Percentiles rank a stretch among this genome's conserved stretches.
Evolutionary conservation across 2,329 filamentous ascomycete species (phyloP).

Genomic region (Aspergillus clavatus): DNA sequence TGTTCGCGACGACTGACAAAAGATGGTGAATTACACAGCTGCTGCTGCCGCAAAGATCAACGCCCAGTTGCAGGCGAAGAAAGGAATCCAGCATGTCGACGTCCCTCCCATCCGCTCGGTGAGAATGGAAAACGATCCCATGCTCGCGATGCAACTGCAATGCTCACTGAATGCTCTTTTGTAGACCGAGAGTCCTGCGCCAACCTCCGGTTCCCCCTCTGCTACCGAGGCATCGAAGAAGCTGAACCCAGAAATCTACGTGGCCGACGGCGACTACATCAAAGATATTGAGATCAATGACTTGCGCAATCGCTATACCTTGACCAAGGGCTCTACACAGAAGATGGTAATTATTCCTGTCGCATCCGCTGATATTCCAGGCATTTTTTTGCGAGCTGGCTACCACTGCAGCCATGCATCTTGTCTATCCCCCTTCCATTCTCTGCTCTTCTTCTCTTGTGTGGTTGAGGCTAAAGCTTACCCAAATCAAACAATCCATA

Average conservation of each 20-base stretch:
- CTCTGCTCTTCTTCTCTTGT: conserved; percentile 28
- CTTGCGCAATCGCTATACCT: conserved; percentile 88
- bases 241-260: conserved; percentile 84
- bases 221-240: conserved; percentile 49
- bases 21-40: conserved; percentile 47
- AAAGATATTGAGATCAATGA: conserved; percentile 99
- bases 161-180: not conserved
- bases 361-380: conserved; percentile 63
- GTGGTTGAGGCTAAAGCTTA: conserved; percentile 65
- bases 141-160: conserved; percentile 9
- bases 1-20: conserved; percentile 8
- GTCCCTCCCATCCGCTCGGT: conserved; percentile 72
- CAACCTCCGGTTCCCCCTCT: conserved; percentile 52
- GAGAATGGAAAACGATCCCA: conserved; percentile 20
- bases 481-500: conserved; percentile 55
- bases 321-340: conserved; percentile 95
- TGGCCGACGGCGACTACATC: conserved; percentile 95
- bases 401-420: conserved; percentile 35
- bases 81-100: conserved; percentile 84
- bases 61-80: conserved; percentile 76
- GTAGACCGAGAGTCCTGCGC: conserved; percentile 47
- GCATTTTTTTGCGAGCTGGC: conserved; percentile 36
- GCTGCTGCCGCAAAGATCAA: conserved; percentile 87
- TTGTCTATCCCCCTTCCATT: conserved; percentile 32
- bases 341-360: conserved; percentile 96